phyloP scores from a whole-genome alignment of 345 rosid species.

The Eucalyptus guilfoylei region DNA sequence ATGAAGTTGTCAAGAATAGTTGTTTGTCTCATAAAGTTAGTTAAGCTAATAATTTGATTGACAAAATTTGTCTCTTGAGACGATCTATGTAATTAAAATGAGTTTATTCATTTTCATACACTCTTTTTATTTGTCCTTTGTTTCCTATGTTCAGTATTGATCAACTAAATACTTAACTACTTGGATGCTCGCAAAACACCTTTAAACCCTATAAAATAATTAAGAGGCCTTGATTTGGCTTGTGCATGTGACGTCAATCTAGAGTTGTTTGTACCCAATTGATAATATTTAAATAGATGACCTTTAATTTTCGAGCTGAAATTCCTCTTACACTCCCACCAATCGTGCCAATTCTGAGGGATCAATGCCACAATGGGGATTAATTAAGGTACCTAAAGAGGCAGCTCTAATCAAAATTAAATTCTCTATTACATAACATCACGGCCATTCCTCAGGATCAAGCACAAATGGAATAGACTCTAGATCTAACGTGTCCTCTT shows the following conservation, averaged over 20 bases:
- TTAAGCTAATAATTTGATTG: background rate
- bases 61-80: background rate
- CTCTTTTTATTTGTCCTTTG: background rate
- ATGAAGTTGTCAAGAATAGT: background rate
- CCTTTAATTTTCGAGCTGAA: background rate
- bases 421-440: background rate
- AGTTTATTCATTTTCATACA: background rate
- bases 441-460: conserved; percentile 21
- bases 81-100: background rate
- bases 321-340: background rate
- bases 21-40: background rate
- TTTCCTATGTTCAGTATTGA: background rate
- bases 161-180: background rate
- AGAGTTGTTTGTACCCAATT: fast-evolving
- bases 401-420: background rate
- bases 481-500: conserved; percentile 10
- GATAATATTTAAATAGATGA: background rate
- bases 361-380: background rate
- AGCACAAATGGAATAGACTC: conserved; percentile 23
- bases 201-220: background rate
- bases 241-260: fast-evolving
- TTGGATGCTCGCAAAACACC: background rate
- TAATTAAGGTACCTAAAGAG: background rate
- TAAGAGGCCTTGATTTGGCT: background rate
- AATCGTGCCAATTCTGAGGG: background rate